Conservation (phyloP, 2,329 filamentous ascomycete species). For the Geosmithia flava region DNA sequence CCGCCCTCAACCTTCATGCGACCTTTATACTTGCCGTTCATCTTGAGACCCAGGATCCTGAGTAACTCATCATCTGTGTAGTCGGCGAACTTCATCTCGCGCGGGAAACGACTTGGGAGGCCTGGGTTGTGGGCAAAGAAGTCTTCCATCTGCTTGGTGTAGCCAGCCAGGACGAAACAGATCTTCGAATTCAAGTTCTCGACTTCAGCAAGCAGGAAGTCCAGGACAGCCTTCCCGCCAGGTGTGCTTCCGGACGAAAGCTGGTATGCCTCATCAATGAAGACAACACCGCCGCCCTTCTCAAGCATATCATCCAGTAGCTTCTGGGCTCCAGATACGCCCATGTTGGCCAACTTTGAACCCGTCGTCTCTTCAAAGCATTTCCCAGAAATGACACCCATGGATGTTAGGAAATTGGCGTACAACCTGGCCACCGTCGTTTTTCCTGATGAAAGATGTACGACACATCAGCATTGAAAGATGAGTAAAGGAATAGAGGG, state of each 20-base stretch:
- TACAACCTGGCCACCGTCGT: constrained; percentile 66
- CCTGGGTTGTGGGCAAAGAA: constrained; percentile 68
- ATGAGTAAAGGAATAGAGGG: neutral
- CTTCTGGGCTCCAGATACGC: constrained; percentile 43
- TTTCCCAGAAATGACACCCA: constrained; percentile 49
- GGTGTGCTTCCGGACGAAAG: constrained; percentile 44
- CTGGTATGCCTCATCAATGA: constrained; percentile 74
- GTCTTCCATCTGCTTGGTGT: constrained; percentile 61
- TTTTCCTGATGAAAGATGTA: constrained; percentile 31
- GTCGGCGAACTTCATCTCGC: constrained; percentile 53
- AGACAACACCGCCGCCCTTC: constrained; percentile 53
- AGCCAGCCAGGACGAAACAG: constrained; percentile 62
- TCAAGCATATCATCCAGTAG: constrained; percentile 35
- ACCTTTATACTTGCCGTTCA: constrained; percentile 39
- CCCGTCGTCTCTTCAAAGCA: constrained; percentile 57
- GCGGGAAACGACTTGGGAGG: constrained; percentile 55
- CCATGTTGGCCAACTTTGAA: constrained; percentile 49
- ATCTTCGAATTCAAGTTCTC: constrained; percentile 60
- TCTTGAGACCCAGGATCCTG: constrained; percentile 41
- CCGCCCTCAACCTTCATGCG: constrained; percentile 50
- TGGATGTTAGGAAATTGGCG: constrained; percentile 25
- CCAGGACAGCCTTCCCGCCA: constrained; percentile 50
- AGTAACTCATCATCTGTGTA: constrained; percentile 55
- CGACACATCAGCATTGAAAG: neutral
- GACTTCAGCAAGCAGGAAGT: constrained; percentile 60